Evolutionary conservation across 495 filamentous ascomycete species (phyloP).

Genomic region (Letharia columbiana): DNA sequence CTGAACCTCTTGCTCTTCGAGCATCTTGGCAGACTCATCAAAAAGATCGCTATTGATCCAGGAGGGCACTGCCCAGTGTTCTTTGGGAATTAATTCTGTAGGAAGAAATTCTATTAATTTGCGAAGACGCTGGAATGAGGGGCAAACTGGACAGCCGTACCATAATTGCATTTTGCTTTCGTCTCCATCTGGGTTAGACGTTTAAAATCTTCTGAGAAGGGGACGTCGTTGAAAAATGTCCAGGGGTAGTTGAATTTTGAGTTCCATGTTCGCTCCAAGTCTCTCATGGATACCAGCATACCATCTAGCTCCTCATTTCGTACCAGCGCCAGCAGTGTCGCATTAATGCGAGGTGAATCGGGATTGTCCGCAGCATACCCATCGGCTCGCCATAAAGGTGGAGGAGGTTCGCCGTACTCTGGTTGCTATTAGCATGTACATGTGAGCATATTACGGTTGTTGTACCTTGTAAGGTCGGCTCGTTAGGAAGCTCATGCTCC

Average conservation of each 20-base stretch:
- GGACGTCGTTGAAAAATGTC: constrained; percentile 97
- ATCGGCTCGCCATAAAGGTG: constrained; percentile 59
- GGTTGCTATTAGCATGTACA: constrained; percentile 18
- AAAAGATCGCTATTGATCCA: constrained; percentile 90
- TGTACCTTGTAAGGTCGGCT: constrained; percentile 77
- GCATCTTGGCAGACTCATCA: constrained; percentile 70
- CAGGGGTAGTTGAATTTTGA: constrained; percentile 99
- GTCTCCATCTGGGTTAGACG: constrained; percentile 63
- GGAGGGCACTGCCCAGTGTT: constrained; percentile 84
- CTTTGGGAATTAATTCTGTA: constrained; percentile 75
- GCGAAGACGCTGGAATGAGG: not conserved
- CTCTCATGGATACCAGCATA: constrained; percentile 77
- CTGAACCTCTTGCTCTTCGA: constrained; percentile 78
- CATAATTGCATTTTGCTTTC: constrained; percentile 76
- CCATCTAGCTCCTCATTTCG: constrained; percentile 80
- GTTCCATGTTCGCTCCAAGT: constrained; percentile 94
- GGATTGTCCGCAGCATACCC: constrained; percentile 67
- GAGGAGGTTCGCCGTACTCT: constrained; percentile 79
- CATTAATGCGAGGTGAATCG: constrained; percentile 76
- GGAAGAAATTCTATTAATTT: not conserved
- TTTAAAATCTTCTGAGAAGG: constrained; percentile 91
- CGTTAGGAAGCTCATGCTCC: constrained; percentile 50
- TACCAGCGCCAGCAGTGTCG: constrained; percentile 84
- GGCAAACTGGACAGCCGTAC: constrained; percentile 37
- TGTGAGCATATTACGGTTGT: constrained; percentile 26